Evolutionary conservation across 305 asterid genomes (phyloP).

Genomic region (Fraxinus dipetala): DNA sequence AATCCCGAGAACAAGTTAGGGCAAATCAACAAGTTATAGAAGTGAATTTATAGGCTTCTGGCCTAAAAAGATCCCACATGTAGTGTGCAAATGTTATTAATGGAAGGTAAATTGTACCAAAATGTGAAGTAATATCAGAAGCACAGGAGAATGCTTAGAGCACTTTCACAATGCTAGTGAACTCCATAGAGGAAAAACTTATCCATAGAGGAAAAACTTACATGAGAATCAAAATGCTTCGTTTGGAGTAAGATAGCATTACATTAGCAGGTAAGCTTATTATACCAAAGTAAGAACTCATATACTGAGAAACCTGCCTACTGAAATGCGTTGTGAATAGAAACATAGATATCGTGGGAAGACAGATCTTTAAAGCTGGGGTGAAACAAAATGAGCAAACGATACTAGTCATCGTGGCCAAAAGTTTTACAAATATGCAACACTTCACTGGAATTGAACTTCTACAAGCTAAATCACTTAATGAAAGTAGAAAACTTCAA

Average conservation of each 20-base stretch:
- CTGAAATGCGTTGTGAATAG: background rate
- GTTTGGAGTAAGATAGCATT: background rate
- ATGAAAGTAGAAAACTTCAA: conserved; percentile 27
- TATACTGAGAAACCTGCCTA: background rate
- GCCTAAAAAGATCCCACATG: background rate
- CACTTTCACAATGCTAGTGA: background rate
- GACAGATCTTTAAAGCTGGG: background rate
- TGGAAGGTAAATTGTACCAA: background rate
- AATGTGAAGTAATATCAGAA: background rate
- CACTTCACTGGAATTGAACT: conserved; percentile 18
- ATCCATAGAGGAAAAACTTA: background rate
- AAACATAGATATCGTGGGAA: background rate
- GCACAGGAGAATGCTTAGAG: background rate
- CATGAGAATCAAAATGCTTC: background rate
- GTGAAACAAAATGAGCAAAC: conserved; percentile 10
- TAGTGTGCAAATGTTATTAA: background rate
- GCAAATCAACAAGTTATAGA: background rate
- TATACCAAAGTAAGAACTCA: background rate
- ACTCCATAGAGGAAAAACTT: background rate
- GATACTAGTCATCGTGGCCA: conserved; percentile 16
- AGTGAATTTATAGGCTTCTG: background rate
- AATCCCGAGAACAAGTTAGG: background rate
- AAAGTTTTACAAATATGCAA: background rate
- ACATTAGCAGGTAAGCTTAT: background rate
- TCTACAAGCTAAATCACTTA: conserved; percentile 12